phyloP scores from a whole-genome alignment of 768 basidiomycete genomes.

The Collybia sp. region DNA sequence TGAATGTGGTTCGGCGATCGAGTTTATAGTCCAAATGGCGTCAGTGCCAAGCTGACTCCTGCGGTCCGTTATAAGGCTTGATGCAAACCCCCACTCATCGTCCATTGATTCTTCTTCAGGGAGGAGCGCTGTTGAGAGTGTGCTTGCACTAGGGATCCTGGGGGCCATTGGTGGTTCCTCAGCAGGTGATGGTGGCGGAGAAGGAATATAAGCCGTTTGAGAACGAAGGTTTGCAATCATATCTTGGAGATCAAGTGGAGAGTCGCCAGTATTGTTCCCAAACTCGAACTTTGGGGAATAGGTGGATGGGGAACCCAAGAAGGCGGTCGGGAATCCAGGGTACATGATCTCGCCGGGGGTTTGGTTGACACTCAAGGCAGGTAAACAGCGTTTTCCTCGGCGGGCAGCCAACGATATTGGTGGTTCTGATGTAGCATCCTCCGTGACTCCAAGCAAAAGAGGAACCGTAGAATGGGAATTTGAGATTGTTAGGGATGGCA shows the following conservation, averaged over 20 bases:
- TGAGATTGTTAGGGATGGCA: slow-evolving; percentile 37
- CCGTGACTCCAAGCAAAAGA: slow-evolving; percentile 27
- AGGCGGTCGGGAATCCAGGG: slow-evolving; percentile 39
- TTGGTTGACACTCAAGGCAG: slow-evolving; percentile 22
- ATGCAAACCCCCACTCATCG: slow-evolving; percentile 35
- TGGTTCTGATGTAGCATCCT: slow-evolving; percentile 12
- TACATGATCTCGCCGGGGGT: slow-evolving; percentile 20
- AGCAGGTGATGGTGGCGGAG: slow-evolving; percentile 2
- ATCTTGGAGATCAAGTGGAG: slow-evolving; percentile 30
- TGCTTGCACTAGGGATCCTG: too few species aligned
- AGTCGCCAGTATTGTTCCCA: slow-evolving; percentile 14
- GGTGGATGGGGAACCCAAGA: slow-evolving; percentile 35
- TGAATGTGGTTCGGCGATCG: not conserved
- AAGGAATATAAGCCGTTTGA: slow-evolving; percentile 26
- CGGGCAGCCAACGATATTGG: slow-evolving; percentile 27
- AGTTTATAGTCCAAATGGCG: too few species aligned
- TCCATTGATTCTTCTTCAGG: not conserved
- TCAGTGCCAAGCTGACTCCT: too few species aligned
- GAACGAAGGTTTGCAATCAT: slow-evolving; percentile 42
- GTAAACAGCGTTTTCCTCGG: slow-evolving; percentile 29
- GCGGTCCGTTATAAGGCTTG: slow-evolving; percentile 10
- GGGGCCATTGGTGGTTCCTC: slow-evolving; percentile 1
- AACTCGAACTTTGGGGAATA: slow-evolving; percentile 28
- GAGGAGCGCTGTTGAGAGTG: too few species aligned
- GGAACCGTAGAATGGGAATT: slow-evolving; percentile 35